Percentiles rank a stretch among this genome's conserved stretches.
Evolutionary conservation across 305 asterid species (phyloP).

Genomic region (Lippia alba): DNA sequence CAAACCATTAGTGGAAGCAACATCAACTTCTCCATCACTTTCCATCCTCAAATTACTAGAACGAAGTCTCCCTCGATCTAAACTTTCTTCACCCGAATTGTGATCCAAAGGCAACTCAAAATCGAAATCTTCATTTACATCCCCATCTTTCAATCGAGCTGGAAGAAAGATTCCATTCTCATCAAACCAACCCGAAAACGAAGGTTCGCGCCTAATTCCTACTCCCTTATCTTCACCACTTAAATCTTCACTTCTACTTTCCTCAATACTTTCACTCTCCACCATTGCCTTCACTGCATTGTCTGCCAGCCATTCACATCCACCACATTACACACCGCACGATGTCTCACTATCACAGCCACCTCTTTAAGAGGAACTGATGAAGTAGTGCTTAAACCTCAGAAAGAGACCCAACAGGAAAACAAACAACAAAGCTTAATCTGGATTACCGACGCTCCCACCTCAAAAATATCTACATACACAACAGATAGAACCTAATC

Average conservation of each 20-base stretch:
- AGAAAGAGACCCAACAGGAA: conserved; percentile 18
- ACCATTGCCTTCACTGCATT: conserved; percentile 62
- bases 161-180: conserved; percentile 55
- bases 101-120: conserved; percentile 52
- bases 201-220: conserved; percentile 64
- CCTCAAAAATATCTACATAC: conserved; percentile 26
- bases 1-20: conserved; percentile 42
- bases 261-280: conserved; percentile 54
- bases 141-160: conserved; percentile 40
- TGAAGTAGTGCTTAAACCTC: conserved; percentile 23
- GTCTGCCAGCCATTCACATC: conserved; percentile 41
- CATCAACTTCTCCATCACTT: conserved; percentile 44
- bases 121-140: conserved; percentile 48
- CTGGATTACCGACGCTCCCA: conserved; percentile 18
- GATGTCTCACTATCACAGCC: conserved; percentile 16
- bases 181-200: conserved; percentile 79
- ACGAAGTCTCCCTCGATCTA: conserved; percentile 46
- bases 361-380: conserved; percentile 9
- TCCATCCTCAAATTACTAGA: conserved; percentile 57
- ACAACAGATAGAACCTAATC: conserved; percentile 26
- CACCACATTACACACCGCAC: conserved; percentile 39
- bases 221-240: conserved; percentile 31
- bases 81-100: conserved; percentile 39
- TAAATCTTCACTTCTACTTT: conserved; percentile 36
- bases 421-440: conserved; percentile 19